Evolutionary conservation across 1,284 basidiomycete species (phyloP), one percentile per base, ranked within the genome.

Genomic region (Cutaneotrichosporon cutaneum): DNA sequence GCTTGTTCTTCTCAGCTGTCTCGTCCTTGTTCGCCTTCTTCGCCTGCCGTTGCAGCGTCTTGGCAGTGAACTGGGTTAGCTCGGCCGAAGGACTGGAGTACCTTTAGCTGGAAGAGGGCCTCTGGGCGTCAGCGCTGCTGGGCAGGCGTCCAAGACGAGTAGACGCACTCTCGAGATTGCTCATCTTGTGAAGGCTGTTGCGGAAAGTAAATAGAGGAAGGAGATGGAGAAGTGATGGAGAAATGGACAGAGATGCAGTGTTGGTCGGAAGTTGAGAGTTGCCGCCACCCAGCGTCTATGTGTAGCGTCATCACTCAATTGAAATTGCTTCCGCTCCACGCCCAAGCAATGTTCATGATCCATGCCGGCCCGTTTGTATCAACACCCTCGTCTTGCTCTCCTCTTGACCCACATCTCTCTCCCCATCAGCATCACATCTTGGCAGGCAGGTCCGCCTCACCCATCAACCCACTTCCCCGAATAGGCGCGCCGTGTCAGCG

Each of bases 21-120:
- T 97, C 94, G 74, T 96, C 94, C 75, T 94, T 97, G 80, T 92
- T 87, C 0, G 94, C 93, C 79, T 96, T 97, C 84, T 92, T 94
- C 13, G 94, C 92, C 80, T 97, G 94, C 59, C 90, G 85, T 73
- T 85, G 89, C 32, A 97, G 84, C 52, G 90, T 87, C 85, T 96
- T 97, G 65, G 94, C 92, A 22, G 94, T 97, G 82, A 97, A 96
- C 93, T 97, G 53, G n/a, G 36, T 39, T 14, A 27, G 32, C 18
- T 30, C 9, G 51, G 47, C 24, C 36, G 5, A 7, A 11, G 21
- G 24, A 13, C 7, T 11, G 35, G 53, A 24, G 30, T 39, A 90
- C 93, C 85, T 96, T 96, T 72, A 97, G 89, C 81, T 96, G 92
- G 76, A 97, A 97, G 24, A 96, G 84, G 36, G 90, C 93, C 82